Percentiles rank a stretch among this genome's conserved stretches.
phyloP scores from a whole-genome alignment of 2,329 filamentous ascomycete genomes.

The Exophiala calicioides region DNA sequence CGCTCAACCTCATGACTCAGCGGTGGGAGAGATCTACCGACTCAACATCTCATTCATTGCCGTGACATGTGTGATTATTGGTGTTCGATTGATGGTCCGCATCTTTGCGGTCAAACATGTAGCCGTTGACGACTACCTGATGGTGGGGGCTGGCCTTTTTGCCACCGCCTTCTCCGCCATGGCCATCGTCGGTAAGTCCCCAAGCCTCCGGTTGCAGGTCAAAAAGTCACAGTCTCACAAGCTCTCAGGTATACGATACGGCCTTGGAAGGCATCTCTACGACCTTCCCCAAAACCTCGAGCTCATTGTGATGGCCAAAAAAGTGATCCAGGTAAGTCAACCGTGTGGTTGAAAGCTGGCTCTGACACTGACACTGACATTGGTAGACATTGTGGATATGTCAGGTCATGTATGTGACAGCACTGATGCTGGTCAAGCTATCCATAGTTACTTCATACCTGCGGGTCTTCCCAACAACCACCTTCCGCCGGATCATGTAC shows the following conservation, averaged over 20 bases:
- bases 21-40: constrained; percentile 21
- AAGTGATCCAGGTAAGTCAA: constrained; percentile 27
- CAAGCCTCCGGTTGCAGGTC: neutral
- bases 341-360: no score
- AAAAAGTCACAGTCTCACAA: neutral
- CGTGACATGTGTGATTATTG: constrained; percentile 23
- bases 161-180: constrained; percentile 26
- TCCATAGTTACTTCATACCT: constrained; percentile 37
- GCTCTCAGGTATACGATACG: constrained; percentile 28
- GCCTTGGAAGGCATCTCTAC: constrained; percentile 37
- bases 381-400: constrained; percentile 47
- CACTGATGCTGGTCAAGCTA: constrained; percentile 38
- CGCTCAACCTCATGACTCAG: constrained; percentile 23
- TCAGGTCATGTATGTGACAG: constrained; percentile 52
- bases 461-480: constrained; percentile 36
- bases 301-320: constrained; percentile 26
- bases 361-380: no score
- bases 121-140: constrained; percentile 28
- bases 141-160: constrained; percentile 27
- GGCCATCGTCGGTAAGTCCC: constrained; percentile 26
- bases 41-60: constrained; percentile 28
- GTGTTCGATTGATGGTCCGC: constrained; percentile 22
- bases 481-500: constrained; percentile 26
- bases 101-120: constrained; percentile 28
- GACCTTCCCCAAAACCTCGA: constrained; percentile 31